Evolutionary conservation across 2,329 filamentous ascomycete species (phyloP), one percentile per base, ranked within the genome.

Genomic region (Colletotrichum destructivum): DNA sequence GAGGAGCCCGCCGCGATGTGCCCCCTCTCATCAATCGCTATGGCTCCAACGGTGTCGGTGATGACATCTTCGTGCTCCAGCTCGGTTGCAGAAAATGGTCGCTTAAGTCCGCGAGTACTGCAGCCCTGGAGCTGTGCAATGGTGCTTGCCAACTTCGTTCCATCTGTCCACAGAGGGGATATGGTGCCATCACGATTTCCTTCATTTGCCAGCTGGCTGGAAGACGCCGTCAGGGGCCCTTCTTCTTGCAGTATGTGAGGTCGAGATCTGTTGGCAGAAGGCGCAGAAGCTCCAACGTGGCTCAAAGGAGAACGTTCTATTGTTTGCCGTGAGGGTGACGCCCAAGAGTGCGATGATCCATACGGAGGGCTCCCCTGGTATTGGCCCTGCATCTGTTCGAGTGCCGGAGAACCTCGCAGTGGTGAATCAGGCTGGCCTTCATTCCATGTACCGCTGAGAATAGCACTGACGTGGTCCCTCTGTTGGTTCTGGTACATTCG

Each of bases 1-100:
- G 96, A 99, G 2, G 96, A 98, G 18, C 93, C 96, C 4, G 96
- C 96, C 5, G 97, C 96, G 78, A 99, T 98, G 70, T 93, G 92
- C 18, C 96, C 96, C 76, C 88, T 89, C 61, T 89, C 88, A 78
- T 99, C 96, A 74, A 99, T 92, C 13, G 95, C 96, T 78, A 99
- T 98, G 38, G 95, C 96, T 55, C 97, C 96, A 71, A 99, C 95
- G 15, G 96, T 99, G 84, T 99, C 96, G 3, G 93, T 97, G 76
- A 99, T 88, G 35, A 82, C 87, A 77, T 93, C 88, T 73, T 94
- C 91, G 26, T 80, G 76, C 23, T 78, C 75, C 2, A 62, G n/a
- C 61, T 74, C 69, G 31, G 69, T 65, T 31, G 74, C 69, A 46
- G 66, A 73, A 69, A 76, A 74, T 38, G 81, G 77, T 75, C 82